These are phyloP conservation scores for Monilinia fructigena DNA, from an alignment of 2,329 filamentous ascomycete species.

Conservation along the genomic window DNA sequence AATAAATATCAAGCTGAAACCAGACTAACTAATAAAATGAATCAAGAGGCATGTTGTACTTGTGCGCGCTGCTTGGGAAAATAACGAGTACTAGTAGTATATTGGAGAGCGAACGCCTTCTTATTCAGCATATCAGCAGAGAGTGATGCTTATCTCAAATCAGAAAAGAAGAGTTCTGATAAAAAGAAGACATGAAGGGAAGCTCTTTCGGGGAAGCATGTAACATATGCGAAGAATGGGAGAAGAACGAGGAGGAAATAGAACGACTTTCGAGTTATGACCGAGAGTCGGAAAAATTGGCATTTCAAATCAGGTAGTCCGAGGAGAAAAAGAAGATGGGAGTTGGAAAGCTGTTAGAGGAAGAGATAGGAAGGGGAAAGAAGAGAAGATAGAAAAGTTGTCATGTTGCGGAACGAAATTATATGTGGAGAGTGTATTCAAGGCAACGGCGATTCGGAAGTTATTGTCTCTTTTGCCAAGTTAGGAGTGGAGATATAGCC, in stretches of 20 bases:
- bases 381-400: conserved; percentile 6
- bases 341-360: neutral
- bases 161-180: neutral
- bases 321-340: neutral
- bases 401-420: conserved; percentile 12
- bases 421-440: conserved; percentile 19
- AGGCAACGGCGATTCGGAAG: conserved; percentile 8
- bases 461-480: conserved; percentile 69
- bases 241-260: neutral
- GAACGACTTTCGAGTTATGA: neutral
- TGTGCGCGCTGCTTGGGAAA: conserved; percentile 13
- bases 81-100: neutral
- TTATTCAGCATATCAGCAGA: neutral
- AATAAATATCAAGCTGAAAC: neutral
- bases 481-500: conserved; percentile 51
- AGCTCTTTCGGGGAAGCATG: neutral
- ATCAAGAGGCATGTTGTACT: conserved; percentile 8
- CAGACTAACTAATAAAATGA: neutral
- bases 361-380: neutral
- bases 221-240: neutral
- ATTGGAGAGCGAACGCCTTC: neutral
- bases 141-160: neutral
- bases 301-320: neutral
- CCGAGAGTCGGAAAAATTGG: neutral
- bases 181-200: neutral